phyloP scores from a whole-genome alignment of 2,329 filamentous ascomycete species.

The Claviceps purpurea region DNA sequence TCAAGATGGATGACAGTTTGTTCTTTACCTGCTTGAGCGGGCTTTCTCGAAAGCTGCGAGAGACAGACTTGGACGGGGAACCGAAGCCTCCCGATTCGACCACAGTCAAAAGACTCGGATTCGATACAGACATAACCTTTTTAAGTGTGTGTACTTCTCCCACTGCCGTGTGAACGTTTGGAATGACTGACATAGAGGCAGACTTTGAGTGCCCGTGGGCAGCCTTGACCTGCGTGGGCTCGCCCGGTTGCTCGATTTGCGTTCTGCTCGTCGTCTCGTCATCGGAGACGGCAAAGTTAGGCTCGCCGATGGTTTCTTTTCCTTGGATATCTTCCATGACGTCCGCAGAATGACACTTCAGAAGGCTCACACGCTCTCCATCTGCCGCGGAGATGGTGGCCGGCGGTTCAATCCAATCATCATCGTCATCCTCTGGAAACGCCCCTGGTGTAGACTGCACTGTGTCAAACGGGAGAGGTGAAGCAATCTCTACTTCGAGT shows the following conservation, averaged over 20 bases:
- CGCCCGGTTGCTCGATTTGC: background rate
- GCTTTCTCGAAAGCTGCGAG: slow-evolving; percentile 50
- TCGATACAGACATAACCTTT: slow-evolving; percentile 49
- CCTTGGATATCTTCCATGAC: slow-evolving; percentile 43
- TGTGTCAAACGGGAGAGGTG: slow-evolving; percentile 14
- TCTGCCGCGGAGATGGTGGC: slow-evolving; percentile 13
- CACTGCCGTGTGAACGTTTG: slow-evolving; percentile 11
- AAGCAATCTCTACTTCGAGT: slow-evolving; percentile 16
- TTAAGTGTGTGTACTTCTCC: slow-evolving; percentile 26
- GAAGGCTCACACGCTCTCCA: slow-evolving; percentile 34
- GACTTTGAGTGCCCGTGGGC: background rate
- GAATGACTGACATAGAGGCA: slow-evolving; percentile 44
- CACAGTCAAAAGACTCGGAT: slow-evolving; percentile 38
- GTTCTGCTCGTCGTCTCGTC: background rate
- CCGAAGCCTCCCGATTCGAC: slow-evolving; percentile 26
- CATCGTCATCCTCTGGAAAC: slow-evolving; percentile 46
- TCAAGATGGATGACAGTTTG: slow-evolving; percentile 81
- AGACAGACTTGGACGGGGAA: slow-evolving; percentile 43
- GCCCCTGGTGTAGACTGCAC: slow-evolving; percentile 41
- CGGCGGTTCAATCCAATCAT: slow-evolving; percentile 50
- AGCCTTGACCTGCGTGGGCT: slow-evolving; percentile 4
- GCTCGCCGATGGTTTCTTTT: slow-evolving; percentile 33
- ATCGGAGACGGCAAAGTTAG: slow-evolving; percentile 17
- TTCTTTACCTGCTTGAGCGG: slow-evolving; percentile 86
- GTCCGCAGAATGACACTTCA: slow-evolving; percentile 49